Evolutionary conservation across 1,284 basidiomycete genomes (phyloP), one percentile per base, ranked within the genome.

Genomic region (Boletus semigastroideus): DNA sequence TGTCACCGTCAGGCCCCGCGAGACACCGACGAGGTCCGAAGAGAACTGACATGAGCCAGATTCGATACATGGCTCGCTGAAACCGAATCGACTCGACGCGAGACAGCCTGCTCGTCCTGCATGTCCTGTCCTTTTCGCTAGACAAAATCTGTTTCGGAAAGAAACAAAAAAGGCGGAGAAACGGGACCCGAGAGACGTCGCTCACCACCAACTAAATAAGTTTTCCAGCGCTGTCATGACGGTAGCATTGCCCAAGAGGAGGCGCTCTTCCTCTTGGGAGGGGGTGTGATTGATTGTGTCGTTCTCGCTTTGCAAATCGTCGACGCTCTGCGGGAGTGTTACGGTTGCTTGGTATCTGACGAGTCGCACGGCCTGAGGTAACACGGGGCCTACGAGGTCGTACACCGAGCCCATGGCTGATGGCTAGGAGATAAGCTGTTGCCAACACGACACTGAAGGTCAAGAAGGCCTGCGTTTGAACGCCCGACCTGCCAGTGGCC

Each of bases 101-200:
- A 19, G 61, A 57, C n/a, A 73, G 51, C 19, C 55, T 58, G 45
- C 65, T 72, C 10, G 43, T 56, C 25, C 46, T 52, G 27, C 57
- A 63, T 7, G 51, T 54, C 33, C 67, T 62, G 49, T 71, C 63
- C 49, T 69, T 70, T 39, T 67, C 59, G 51, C 70, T 73, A 39
- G 13, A 12, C 19, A 8, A 3, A 28, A 19, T 34, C 11, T 16
- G 16, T 13, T 16, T 33, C 12, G 11, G 31, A 33, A 16, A 12
- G 9, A 12, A 33, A 6, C 31, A 16, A 33, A 12, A 16, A 33
- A 16, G 10, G 25, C 5, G 25, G 25, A 25, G 25, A 25, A 25
- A 25, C 25, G 25, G 25, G 25, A 25, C 25, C 25, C 25, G 25
- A 25, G 25, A 25, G 25, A 25, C 25, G 5, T 25, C 25, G 7